Percentiles rank a stretch among this genome's conserved stretches.
Evolutionary conservation across 176 grass and related monocot genomes (phyloP).

Genomic region (Triticum aestivum): DNA sequence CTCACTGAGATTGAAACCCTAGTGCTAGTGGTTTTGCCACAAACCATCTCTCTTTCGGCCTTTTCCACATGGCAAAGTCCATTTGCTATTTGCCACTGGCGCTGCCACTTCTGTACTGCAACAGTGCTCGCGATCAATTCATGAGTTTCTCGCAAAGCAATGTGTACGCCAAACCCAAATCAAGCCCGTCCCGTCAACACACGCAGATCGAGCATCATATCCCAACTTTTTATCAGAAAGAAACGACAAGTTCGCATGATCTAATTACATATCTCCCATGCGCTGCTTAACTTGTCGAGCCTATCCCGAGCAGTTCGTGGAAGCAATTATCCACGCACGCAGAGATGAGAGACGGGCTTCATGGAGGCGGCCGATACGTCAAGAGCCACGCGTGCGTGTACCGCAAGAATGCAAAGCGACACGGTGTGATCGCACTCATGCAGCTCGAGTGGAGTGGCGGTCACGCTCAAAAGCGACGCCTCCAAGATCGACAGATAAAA

Average conservation of each 20-base stretch:
- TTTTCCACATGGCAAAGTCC: slow-evolving; percentile 14
- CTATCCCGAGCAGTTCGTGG: background rate
- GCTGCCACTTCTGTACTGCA: background rate
- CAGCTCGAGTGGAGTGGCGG: slow-evolving; percentile 6
- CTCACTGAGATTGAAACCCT: slow-evolving; percentile 22
- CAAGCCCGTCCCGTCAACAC: background rate
- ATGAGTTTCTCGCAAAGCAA: background rate
- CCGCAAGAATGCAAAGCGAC: slow-evolving; percentile 24
- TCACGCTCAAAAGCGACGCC: slow-evolving; percentile 41
- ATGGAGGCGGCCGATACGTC: background rate
- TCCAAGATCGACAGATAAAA: slow-evolving; percentile 17
- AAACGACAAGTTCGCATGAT: background rate
- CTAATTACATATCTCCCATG: background rate
- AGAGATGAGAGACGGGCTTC: no score
- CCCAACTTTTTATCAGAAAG: background rate
- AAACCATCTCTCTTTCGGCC: background rate
- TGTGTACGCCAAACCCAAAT: background rate
- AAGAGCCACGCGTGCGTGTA: slow-evolving; percentile 35
- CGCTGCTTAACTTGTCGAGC: background rate
- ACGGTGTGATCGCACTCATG: slow-evolving; percentile 38
- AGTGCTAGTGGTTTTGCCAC: slow-evolving; percentile 39
- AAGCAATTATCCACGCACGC: background rate
- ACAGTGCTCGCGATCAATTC: background rate
- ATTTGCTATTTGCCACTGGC: background rate
- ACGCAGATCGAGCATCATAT: background rate